These are phyloP conservation scores for Sabuloglossum arenarium DNA, from an alignment of 495 filamentous ascomycete species.

Conservation along the genomic window DNA sequence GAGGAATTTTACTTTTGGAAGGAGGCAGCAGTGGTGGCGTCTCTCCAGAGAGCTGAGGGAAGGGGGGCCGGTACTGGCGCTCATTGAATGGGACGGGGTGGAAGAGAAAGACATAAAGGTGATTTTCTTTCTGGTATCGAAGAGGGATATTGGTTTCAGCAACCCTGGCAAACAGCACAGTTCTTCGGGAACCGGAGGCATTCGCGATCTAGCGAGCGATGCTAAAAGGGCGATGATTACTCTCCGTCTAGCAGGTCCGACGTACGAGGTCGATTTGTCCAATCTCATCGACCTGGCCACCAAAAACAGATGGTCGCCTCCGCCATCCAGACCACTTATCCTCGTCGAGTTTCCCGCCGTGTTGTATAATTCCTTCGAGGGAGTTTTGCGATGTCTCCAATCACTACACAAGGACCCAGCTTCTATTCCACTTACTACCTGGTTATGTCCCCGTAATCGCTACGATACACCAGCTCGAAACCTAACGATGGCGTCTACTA, in stretches of 20 bases:
- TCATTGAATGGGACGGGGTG: constrained; percentile 23
- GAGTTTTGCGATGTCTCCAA: constrained; percentile 41
- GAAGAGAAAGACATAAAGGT: constrained; percentile 8
- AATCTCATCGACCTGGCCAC: background rate
- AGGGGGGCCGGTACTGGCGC: constrained; percentile 33
- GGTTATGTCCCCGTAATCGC: constrained; percentile 13
- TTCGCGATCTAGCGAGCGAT: background rate
- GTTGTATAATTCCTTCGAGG: constrained; percentile 42
- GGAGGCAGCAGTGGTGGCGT: constrained; percentile 40
- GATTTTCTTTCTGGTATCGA: constrained; percentile 34
- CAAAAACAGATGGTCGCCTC: background rate
- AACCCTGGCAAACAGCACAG: background rate
- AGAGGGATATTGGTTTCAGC: constrained; percentile 5
- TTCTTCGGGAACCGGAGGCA: background rate
- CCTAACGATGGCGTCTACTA: background rate
- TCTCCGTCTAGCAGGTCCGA: background rate
- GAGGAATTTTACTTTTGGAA: constrained; percentile 8
- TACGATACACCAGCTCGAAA: background rate
- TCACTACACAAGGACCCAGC: constrained; percentile 25
- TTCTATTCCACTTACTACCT: constrained; percentile 41
- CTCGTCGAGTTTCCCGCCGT: constrained; percentile 54
- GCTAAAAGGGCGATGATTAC: background rate
- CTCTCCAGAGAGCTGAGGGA: constrained; percentile 30
- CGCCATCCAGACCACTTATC: constrained; percentile 6
- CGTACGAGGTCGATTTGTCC: background rate